phyloP scores from a whole-genome alignment of 2,329 filamentous ascomycete genomes.

The Lasiodiplodia gonubiensis region DNA sequence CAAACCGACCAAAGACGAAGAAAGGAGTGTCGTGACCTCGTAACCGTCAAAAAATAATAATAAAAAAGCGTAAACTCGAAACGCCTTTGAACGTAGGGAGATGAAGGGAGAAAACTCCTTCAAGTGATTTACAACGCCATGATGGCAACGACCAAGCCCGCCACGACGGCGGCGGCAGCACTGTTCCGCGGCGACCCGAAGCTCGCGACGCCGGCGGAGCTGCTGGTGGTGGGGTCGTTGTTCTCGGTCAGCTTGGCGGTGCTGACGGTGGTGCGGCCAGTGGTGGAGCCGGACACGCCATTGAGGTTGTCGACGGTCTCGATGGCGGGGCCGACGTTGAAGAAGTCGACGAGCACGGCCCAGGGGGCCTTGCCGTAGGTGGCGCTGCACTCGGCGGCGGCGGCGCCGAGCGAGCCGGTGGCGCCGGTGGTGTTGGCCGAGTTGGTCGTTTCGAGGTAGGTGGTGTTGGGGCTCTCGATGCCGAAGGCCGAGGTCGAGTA shows the following conservation, averaged over 20 bases:
- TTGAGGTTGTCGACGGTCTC: constrained; percentile 71
- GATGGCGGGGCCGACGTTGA: constrained; percentile 70
- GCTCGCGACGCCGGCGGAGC: constrained; percentile 3
- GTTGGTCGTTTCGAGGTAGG: constrained; percentile 66
- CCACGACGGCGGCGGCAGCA: background rate
- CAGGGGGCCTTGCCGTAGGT: constrained; percentile 69
- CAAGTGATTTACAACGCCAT: background rate
- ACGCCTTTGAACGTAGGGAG: too few species aligned
- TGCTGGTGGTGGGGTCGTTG: background rate
- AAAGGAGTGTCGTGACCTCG: constrained; percentile 24
- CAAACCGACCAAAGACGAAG: background rate
- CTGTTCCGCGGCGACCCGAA: background rate
- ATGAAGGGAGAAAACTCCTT: background rate
- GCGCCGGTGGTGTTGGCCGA: constrained; percentile 61
- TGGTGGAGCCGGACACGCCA: constrained; percentile 48
- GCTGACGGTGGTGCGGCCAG: constrained; percentile 46
- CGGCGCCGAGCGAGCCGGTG: constrained; percentile 46
- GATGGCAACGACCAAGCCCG: constrained; percentile 1
- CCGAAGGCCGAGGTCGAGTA: constrained; percentile 56
- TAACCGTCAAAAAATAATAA: background rate
- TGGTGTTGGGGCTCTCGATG: constrained; percentile 40
- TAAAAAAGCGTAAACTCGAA: background rate
- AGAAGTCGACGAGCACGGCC: constrained; percentile 80
- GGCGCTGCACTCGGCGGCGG: constrained; percentile 47
- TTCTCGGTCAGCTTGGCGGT: constrained; percentile 13